phyloP scores from a whole-genome alignment of 108 stramenopile species.

The Cyclostephanos tholiformis region DNA sequence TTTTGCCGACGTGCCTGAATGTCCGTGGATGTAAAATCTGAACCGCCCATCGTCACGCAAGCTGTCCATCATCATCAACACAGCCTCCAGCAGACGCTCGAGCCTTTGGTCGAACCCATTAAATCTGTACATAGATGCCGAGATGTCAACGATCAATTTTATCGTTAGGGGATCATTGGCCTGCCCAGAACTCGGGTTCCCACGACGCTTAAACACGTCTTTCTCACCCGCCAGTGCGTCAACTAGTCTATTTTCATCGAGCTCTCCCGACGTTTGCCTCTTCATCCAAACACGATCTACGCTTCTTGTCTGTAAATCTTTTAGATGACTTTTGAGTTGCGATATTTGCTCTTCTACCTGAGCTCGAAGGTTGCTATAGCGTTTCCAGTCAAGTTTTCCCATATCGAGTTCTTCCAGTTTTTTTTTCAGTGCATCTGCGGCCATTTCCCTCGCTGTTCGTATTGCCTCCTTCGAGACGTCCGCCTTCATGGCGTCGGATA shows the following conservation, averaged over 20 bases:
- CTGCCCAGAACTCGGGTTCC: conserved; percentile 44
- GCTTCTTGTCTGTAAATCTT: conserved; percentile 51
- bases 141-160: conserved; percentile 76
- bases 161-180: conserved; percentile 54
- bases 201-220: conserved; percentile 85
- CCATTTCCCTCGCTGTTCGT: conserved; percentile 66
- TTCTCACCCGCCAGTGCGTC: conserved; percentile 85
- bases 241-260: conserved; percentile 87
- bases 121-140: conserved; percentile 91
- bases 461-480: conserved; percentile 77
- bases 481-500: conserved; percentile 84
- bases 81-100: conserved; percentile 76
- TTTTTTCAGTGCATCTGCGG: conserved; percentile 66
- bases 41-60: conserved; percentile 68
- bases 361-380: conserved; percentile 61
- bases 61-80: conserved; percentile 87
- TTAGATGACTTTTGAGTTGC: conserved; percentile 58
- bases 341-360: conserved; percentile 66
- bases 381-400: conserved; percentile 73
- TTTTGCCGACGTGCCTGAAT: conserved; percentile 65
- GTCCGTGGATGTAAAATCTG: conserved; percentile 73
- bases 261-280: conserved; percentile 78
- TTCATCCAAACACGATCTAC: conserved; percentile 82
- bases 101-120: conserved; percentile 86
- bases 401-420: conserved; percentile 80